Evolutionary conservation across 306 rosid genomes (phyloP), one percentile per base, ranked within the genome.

Genomic region (Begonia fuchsioides): DNA sequence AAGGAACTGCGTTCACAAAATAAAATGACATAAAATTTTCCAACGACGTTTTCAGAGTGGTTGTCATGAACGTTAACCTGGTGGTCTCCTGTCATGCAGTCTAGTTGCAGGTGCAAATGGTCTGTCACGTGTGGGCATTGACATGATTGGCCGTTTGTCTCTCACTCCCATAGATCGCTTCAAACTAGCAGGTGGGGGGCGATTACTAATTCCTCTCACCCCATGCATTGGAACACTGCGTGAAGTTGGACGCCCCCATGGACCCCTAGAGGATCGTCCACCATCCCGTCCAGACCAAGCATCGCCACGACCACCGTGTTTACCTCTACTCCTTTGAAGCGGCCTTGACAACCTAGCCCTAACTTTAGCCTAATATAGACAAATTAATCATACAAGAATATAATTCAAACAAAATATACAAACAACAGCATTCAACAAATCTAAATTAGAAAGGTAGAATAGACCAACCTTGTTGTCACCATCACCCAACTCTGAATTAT

Each of bases 261-360:
- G 80, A 51, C 87, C 74, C 54, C 87, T 77, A 8, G 61, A 17
- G 56, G 65, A 67, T 54, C 85, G 52, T 13, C 81, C 85, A 60
- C 68, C 50, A 11, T 67, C 71, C 5, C 75, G 87, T 14, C 78
- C 39, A 46, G 87, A 58, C 43, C 83, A 80, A 47, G 60, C 77
- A 63, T 85, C 98, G 26, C 87, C 83, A 6, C 80, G 98, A 55
- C 76, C 63, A 12, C 63, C 66, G 54, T 77, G 87, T 20, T 76
- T 85, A 52, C 98, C 96, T 52, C 79, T 87, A 44, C 93, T 96
- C 66, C 95, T 71, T 68, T 92, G 96, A 47, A 92, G 86, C 15
- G 98, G 98, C 63, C 98, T 85, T 18, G 98, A 92, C 70, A 92
- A 64, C 60, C 98, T 79, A 15, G 96, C 98, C 74, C 98, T 73